These are phyloP conservation scores for Gryganskiella cystojenkinii DNA, from an alignment of 192 early-diverging fungal species.

Conservation along the genomic window DNA sequence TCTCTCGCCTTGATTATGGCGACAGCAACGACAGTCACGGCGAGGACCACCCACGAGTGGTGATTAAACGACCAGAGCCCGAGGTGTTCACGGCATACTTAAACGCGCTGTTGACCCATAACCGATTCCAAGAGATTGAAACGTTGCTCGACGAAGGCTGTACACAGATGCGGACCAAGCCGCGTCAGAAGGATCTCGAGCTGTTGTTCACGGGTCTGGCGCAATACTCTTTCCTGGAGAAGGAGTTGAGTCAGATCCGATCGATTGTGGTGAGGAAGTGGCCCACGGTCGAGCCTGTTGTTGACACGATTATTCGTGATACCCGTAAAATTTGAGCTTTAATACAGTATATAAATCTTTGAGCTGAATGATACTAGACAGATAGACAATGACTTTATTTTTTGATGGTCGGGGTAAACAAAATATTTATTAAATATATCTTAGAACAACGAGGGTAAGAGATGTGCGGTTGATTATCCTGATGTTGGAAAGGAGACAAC, in stretches of 20 bases:
- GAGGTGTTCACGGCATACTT: slow-evolving; percentile 45
- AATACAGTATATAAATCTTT: too few relatives aligned
- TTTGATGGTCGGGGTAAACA: too few relatives aligned
- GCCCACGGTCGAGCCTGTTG: slow-evolving; percentile 10
- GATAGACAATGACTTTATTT: too few relatives aligned
- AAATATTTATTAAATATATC: too few relatives aligned
- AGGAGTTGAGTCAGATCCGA: slow-evolving; percentile 18
- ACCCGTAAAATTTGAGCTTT: slow-evolving; percentile 16
- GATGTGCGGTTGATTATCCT: too few relatives aligned
- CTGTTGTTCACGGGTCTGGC: slow-evolving; percentile 37
- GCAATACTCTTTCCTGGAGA: slow-evolving; percentile 39
- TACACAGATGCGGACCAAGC: slow-evolving; percentile 12
- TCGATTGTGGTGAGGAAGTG: slow-evolving; percentile 17
- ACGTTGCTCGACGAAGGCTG: slow-evolving; percentile 3
- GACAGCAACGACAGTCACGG: background rate
- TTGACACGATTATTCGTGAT: slow-evolving; percentile 11
- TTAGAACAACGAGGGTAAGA: too few relatives aligned
- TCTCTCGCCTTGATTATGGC: too few relatives aligned
- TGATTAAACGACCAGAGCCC: slow-evolving; percentile 8
- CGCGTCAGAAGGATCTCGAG: slow-evolving; percentile 34
- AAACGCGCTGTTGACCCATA: slow-evolving; percentile 46
- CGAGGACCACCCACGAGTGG: too few relatives aligned
- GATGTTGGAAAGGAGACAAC: too few relatives aligned
- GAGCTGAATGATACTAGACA: too few relatives aligned
- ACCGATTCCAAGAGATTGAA: slow-evolving; percentile 37